Evolutionary conservation across 169 alveolate genomes (phyloP), one percentile per base, ranked within the genome.

Genomic region (Cryptosporidium ubiquitum): DNA sequence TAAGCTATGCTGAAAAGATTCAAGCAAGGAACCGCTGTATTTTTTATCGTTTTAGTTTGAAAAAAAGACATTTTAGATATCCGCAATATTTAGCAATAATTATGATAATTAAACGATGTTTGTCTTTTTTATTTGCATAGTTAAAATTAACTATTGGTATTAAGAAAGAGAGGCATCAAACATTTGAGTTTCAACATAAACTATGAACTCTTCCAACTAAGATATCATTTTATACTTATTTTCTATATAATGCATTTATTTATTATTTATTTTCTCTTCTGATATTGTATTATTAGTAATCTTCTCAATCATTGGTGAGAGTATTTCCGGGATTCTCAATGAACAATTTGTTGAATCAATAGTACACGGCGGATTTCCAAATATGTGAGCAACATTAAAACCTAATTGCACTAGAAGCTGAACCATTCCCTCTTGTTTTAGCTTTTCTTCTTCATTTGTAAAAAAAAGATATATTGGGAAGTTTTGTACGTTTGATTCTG

Each of bases 391-490:
- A 55, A 79, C 89, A 61, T 79, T 79, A 29, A 79, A 79, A 7
- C 89, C 89, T 20, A 79, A 66, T 37, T 79, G 89, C n/a, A 64
- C 44, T 2, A 79, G 61, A 31, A 79, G 39, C 14, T 79, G 71
- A 40, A 79, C 75, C 89, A 79, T 79, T 7, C 89, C 51, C 20
- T 79, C 89, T 29, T 79, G 89, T 47, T 64, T 52, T 16, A 61
- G 16, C 14, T 42, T 61, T 47, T 79, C 89, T 3, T 66, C 64
- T 29, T 79, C 89, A 29, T 58, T 79, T 23, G 73, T 20, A 79
- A 39, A 64, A 40, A 79, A 79, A 10, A 79, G 51, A 44, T 79
- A 42, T 9, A 79, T 37, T n/a, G 79, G 69, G 51, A 20, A 44
- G 40, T 23, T 33, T 39, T 37, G 69, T 23, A 40, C 37, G 9